These are phyloP conservation scores for Aureobasidium leucospermi DNA, from an alignment of 2,329 filamentous ascomycete species.

Conservation along the genomic window DNA sequence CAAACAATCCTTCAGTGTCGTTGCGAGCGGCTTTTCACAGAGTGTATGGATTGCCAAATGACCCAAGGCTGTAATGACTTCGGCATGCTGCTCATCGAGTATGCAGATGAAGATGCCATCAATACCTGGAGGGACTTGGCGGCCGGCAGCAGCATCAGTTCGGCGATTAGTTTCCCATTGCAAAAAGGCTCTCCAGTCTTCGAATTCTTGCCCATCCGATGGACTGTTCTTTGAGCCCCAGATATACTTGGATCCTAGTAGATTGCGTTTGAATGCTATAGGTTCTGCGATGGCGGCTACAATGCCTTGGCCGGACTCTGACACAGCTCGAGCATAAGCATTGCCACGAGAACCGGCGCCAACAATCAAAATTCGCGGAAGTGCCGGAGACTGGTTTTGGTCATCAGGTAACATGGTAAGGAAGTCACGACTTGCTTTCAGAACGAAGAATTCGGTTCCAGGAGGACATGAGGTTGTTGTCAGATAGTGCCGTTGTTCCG, in stretches of 20 bases:
- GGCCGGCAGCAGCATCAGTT: conserved; percentile 42
- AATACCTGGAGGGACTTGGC: conserved; percentile 32
- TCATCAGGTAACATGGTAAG: neutral
- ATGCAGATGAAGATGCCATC: conserved; percentile 64
- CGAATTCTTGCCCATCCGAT: conserved; percentile 60
- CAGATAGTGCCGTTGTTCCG: neutral
- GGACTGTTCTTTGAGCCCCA: conserved; percentile 50
- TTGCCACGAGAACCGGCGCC: conserved; percentile 75
- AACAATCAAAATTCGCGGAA: conserved; percentile 62
- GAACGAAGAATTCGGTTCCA: no score
- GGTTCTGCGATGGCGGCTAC: conserved; percentile 79
- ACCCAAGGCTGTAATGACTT: conserved; percentile 68
- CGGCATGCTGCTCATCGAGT: conserved; percentile 79
- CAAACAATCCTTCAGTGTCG: conserved; percentile 69
- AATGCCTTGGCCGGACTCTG: conserved; percentile 56
- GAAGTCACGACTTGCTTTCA: no score
- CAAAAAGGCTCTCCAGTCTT: conserved; percentile 69
- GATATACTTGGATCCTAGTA: conserved; percentile 65
- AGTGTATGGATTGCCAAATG: conserved; percentile 69
- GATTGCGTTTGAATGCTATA: conserved; percentile 63
- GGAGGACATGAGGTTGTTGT: neutral
- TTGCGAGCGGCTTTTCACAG: conserved; percentile 91
- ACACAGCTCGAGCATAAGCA: conserved; percentile 63
- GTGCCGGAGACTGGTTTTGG: neutral
- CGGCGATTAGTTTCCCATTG: conserved; percentile 61